phyloP scores from a whole-genome alignment of 345 rosid species.

The Diplotaxis tenuifolia region DNA sequence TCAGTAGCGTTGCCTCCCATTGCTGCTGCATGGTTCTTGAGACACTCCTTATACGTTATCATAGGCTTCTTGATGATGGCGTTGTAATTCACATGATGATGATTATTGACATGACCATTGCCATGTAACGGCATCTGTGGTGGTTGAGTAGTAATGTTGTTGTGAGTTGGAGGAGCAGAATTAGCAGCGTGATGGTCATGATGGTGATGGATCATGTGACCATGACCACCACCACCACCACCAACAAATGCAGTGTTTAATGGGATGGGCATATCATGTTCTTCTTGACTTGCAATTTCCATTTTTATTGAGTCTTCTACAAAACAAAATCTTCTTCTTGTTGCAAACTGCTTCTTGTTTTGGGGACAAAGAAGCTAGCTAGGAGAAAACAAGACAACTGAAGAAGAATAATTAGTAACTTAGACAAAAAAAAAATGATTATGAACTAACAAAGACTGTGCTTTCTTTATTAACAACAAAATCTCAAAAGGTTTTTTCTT shows the following conservation, averaged over 20 bases:
- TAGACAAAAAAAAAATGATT: conserved; percentile 20
- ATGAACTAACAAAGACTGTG: conserved; percentile 14
- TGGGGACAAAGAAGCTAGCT: conserved; percentile 33
- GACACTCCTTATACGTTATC: conserved; percentile 73
- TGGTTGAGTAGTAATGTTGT: conserved; percentile 38
- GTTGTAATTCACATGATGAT: conserved; percentile 35
- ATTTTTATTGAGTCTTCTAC: conserved; percentile 31
- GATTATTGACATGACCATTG: conserved; percentile 26
- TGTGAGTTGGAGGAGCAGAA: conserved; percentile 38
- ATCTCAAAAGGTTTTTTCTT: background rate
- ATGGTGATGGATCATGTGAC: conserved; percentile 62
- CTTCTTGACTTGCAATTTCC: conserved; percentile 70
- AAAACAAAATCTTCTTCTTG: background rate
- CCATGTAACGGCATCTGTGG: conserved; percentile 38
- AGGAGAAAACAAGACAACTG: conserved; percentile 20
- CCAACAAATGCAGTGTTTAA: conserved; percentile 52
- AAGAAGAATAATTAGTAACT: conserved; percentile 12
- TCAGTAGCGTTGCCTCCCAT: conserved; percentile 94
- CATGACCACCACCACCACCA: conserved; percentile 43
- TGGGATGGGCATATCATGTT: conserved; percentile 70
- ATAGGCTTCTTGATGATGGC: conserved; percentile 40
- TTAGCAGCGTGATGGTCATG: conserved; percentile 39
- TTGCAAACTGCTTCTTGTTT: conserved; percentile 30
- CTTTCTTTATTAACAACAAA: conserved; percentile 1
- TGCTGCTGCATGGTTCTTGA: conserved; percentile 91